Evolutionary conservation across 352 stramenopile genomes (phyloP).

Genomic region (Phytophthora foliorum): DNA sequence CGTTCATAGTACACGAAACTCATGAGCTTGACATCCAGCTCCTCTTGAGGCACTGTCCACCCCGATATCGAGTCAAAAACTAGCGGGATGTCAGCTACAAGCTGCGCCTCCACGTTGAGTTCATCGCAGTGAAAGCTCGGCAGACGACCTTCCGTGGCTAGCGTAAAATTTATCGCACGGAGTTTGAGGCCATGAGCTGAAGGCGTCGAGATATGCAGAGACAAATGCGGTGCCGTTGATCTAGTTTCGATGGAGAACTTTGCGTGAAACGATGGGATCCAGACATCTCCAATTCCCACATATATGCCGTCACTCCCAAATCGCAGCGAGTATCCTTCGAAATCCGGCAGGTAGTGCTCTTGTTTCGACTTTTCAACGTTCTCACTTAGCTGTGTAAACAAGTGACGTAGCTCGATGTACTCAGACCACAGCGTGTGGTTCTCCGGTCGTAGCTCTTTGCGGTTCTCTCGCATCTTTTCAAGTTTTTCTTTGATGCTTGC

Average conservation of each 20-base stretch:
- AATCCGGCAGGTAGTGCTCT: conserved; percentile 68
- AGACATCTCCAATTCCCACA: conserved; percentile 75
- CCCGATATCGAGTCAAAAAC: conserved; percentile 66
- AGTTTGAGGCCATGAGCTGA: conserved; percentile 67
- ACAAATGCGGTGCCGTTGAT: conserved; percentile 64
- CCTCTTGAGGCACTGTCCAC: conserved; percentile 69
- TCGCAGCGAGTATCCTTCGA: conserved; percentile 70
- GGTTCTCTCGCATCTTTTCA: conserved; percentile 60
- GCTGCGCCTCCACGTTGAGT: conserved; percentile 76
- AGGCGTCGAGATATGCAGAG: conserved; percentile 71
- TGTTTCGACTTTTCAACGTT: conserved; percentile 78
- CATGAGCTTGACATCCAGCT: conserved; percentile 72
- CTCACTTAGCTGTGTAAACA: conserved; percentile 63
- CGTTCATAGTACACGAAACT: conserved; percentile 83
- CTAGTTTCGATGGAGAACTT: conserved; percentile 80
- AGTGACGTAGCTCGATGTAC: conserved; percentile 74
- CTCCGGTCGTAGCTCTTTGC: conserved; percentile 51
- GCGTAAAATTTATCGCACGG: conserved; percentile 69
- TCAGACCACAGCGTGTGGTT: conserved; percentile 68
- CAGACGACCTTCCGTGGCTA: conserved; percentile 69
- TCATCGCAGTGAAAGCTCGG: conserved; percentile 84
- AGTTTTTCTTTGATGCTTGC: conserved; percentile 68
- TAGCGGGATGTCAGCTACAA: conserved; percentile 74
- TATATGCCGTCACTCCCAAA: conserved; percentile 80
- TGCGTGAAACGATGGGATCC: conserved; percentile 76